Conservation (phyloP, 768 basidiomycete genomes). For the Strobilomyces confusus region DNA sequence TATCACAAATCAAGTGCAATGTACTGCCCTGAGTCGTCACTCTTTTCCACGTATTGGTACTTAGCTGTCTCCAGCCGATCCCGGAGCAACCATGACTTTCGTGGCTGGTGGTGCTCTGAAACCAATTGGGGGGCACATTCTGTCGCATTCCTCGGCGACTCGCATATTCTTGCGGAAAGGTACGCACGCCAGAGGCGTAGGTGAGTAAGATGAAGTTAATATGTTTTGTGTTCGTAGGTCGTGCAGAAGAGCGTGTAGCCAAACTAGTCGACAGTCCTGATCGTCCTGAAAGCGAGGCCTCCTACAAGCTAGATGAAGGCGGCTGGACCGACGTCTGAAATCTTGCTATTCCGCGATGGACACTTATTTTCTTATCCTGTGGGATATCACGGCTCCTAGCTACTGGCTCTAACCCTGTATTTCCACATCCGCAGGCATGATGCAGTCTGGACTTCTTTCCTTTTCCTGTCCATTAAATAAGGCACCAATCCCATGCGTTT, state of each 20-base stretch:
- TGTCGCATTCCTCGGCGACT: conserved; percentile 86
- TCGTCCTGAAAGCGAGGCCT: conserved; percentile 85
- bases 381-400: no score
- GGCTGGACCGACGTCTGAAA: conserved; percentile 81
- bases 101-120: conserved; percentile 91
- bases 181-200: conserved; percentile 20
- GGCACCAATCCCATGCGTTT: not conserved
- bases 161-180: conserved; percentile 88
- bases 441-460: no score
- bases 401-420: no score
- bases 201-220: not conserved
- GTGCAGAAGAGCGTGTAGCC: conserved; percentile 87
- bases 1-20: conserved; percentile 92
- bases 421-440: not conserved
- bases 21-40: conserved; percentile 32
- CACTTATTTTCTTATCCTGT: not conserved
- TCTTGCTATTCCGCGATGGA: not conserved
- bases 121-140: conserved; percentile 85
- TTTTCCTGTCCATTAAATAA: not conserved
- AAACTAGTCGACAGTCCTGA: conserved; percentile 90
- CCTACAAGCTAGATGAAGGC: conserved; percentile 88
- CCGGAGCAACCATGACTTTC: conserved; percentile 93
- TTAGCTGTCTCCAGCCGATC: conserved; percentile 61
- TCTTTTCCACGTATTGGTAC: not conserved
- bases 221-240: conserved; percentile 45